These are phyloP conservation scores for Fusarium napiforme DNA, from an alignment of 2,329 filamentous ascomycete genomes.

Conservation along the genomic window DNA sequence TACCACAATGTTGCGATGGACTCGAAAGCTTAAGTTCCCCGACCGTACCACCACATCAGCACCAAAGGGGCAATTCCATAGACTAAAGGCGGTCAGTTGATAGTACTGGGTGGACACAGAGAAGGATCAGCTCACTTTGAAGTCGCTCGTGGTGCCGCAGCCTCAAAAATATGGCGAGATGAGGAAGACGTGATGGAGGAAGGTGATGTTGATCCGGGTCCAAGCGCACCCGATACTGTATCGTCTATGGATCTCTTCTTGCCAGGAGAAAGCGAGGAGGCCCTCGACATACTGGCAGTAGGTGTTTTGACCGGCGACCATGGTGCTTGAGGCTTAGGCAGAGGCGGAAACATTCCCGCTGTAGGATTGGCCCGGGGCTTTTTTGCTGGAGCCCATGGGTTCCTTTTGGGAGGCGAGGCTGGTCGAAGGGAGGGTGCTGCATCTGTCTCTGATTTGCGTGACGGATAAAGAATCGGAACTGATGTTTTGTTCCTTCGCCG, in stretches of 20 bases:
- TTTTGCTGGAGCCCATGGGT: conserved; percentile 45
- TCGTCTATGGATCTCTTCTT: conserved; percentile 15
- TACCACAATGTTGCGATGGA: conserved; percentile 51
- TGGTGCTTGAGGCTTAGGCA: conserved; percentile 25
- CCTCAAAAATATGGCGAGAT: conserved; percentile 40
- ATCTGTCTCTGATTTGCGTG: conserved; percentile 26
- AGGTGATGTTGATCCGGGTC: conserved; percentile 27
- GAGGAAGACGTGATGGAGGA: conserved; percentile 38
- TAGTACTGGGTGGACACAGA: background rate
- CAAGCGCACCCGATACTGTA: conserved; percentile 3
- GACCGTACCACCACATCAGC: conserved; percentile 48
- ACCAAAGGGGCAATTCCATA: conserved; percentile 48
- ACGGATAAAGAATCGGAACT: conserved; percentile 4
- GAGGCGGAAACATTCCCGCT: conserved; percentile 36
- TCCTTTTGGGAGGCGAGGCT: conserved; percentile 49
- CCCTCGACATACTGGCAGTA: conserved; percentile 21
- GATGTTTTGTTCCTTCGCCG: conserved; percentile 33
- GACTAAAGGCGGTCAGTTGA: conserved; percentile 39
- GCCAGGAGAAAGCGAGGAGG: conserved; percentile 24
- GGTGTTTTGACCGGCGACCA: conserved; percentile 6
- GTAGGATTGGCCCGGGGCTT: conserved; percentile 1
- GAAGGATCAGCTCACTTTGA: conserved; percentile 36
- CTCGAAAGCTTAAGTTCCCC: conserved; percentile 38
- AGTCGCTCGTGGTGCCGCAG: conserved; percentile 43
- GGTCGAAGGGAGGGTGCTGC: conserved; percentile 40